A percentile compares a stretch with the other conserved stretches of the same genome.
These are phyloP conservation scores for Cucumis hystrix DNA, from an alignment of 306 rosid species.

Conservation along the genomic window DNA sequence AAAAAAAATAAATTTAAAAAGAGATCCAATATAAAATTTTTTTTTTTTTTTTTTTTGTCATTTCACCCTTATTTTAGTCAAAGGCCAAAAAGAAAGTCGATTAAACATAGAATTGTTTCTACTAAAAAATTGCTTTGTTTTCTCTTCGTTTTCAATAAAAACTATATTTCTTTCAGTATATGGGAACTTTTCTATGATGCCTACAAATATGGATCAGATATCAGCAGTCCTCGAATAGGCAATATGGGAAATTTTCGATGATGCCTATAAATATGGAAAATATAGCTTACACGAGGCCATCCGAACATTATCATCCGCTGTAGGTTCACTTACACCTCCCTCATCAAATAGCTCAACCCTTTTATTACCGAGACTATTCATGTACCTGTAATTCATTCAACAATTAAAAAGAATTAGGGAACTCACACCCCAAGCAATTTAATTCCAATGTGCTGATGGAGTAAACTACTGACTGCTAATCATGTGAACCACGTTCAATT, in stretches of 20 bases:
- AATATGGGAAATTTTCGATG: neutral
- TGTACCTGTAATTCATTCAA: slow-evolving; percentile 52
- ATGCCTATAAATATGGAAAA: neutral
- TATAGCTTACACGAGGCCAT: slow-evolving; percentile 67
- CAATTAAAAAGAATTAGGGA: slow-evolving; percentile 7
- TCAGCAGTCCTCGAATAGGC: neutral
- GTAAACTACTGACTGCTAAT: neutral
- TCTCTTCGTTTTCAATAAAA: neutral
- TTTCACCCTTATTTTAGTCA: neutral
- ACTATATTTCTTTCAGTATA: neutral
- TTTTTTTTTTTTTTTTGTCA: neutral
- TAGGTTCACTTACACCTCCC: slow-evolving; percentile 80
- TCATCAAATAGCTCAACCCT: slow-evolving; percentile 84
- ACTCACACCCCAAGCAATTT: slow-evolving; percentile 2
- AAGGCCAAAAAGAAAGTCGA: neutral
- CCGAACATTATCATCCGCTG: slow-evolving; percentile 68
- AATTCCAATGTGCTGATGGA: neutral
- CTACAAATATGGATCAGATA: neutral
- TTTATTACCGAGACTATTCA: slow-evolving; percentile 86
- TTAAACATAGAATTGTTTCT: neutral
- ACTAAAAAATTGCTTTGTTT: neutral
- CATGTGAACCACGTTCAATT: neutral
- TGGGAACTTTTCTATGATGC: neutral
- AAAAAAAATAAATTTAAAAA: too few species aligned
- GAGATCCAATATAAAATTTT: too few species aligned